Evolutionary conservation across 345 rosid species (phyloP).

Genomic region (Xanthoceras sorbifolium): DNA sequence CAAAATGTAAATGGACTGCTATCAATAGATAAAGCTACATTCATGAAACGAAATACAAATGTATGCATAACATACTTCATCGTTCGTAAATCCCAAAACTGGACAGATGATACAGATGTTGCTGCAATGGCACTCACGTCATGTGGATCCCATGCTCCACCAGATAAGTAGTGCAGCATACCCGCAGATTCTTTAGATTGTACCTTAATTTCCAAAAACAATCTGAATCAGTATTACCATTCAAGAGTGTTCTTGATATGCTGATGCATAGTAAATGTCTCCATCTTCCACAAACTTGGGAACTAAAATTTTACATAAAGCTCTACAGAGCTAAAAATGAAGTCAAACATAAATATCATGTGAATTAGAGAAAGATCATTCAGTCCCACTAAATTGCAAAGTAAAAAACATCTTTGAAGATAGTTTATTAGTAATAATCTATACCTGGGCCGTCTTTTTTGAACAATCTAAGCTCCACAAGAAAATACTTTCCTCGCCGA

Average conservation of each 20-base stretch:
- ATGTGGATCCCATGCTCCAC: conserved; percentile 97
- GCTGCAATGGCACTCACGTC: conserved; percentile 75
- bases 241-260: conserved; percentile 7
- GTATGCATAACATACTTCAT: conserved; percentile 61
- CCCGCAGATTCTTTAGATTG: conserved; percentile 82
- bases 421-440: neutral
- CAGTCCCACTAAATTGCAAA: neutral
- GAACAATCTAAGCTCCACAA: conserved; percentile 85
- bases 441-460: conserved; percentile 75
- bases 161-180: conserved; percentile 74
- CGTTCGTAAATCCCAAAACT: conserved; percentile 84
- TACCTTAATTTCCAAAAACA: conserved; percentile 49
- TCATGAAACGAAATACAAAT: neutral
- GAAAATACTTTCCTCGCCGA: conserved; percentile 72
- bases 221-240: conserved; percentile 32
- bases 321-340: neutral
- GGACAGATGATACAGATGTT: conserved; percentile 82
- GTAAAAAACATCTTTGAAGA: neutral
- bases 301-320: neutral
- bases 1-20: neutral
- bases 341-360: neutral
- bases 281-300: neutral
- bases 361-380: neutral
- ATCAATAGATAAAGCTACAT: conserved; percentile 2
- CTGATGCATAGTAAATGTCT: neutral